A percentile compares a stretch with the other conserved stretches of the same genome.
These are phyloP conservation scores for Ceratocystis eucalypticola DNA, from an alignment of 2,329 filamentous ascomycete species.

Conservation along the genomic window DNA sequence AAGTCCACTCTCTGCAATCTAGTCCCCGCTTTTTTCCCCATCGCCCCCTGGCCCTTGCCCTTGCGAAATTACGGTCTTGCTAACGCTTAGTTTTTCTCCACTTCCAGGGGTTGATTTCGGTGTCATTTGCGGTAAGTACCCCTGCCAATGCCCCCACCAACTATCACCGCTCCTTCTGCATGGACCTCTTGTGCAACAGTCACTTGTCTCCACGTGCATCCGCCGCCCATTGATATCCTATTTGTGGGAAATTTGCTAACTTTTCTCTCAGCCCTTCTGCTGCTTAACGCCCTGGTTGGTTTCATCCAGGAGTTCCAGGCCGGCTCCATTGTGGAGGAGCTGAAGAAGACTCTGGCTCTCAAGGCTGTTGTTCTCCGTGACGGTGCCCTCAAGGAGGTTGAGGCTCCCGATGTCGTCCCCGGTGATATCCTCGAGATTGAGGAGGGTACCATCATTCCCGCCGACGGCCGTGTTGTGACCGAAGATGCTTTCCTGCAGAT, in stretches of 20 bases:
- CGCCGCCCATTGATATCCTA: not conserved
- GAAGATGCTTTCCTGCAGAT: conserved; percentile 77
- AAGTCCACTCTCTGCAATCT: not conserved
- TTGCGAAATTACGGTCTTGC: conserved; percentile 4
- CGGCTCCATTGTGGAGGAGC: conserved; percentile 76
- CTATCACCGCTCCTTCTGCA: not conserved
- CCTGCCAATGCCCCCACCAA: not conserved
- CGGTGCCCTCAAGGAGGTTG: conserved; percentile 59
- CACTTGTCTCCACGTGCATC: not conserved
- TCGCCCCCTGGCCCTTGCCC: not conserved
- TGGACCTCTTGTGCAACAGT: conserved; percentile 5
- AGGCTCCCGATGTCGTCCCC: conserved; percentile 72
- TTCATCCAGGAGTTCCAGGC: conserved; percentile 86
- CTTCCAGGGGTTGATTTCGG: conserved; percentile 65
- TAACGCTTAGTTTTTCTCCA: conserved; percentile 16
- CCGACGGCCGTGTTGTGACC: conserved; percentile 74
- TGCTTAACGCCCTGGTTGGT: conserved; percentile 75
- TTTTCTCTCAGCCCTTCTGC: conserved; percentile 38
- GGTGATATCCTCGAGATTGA: conserved; percentile 84
- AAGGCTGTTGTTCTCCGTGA: conserved; percentile 81
- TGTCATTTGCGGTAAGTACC: conserved; percentile 56
- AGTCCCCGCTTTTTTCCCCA: not conserved
- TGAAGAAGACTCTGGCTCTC: conserved; percentile 80
- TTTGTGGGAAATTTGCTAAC: too few species aligned
- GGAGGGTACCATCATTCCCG: conserved; percentile 78